These are phyloP conservation scores for Pseudogymnoascus destructans DNA, from an alignment of 2,329 filamentous ascomycete genomes.

Conservation along the genomic window DNA sequence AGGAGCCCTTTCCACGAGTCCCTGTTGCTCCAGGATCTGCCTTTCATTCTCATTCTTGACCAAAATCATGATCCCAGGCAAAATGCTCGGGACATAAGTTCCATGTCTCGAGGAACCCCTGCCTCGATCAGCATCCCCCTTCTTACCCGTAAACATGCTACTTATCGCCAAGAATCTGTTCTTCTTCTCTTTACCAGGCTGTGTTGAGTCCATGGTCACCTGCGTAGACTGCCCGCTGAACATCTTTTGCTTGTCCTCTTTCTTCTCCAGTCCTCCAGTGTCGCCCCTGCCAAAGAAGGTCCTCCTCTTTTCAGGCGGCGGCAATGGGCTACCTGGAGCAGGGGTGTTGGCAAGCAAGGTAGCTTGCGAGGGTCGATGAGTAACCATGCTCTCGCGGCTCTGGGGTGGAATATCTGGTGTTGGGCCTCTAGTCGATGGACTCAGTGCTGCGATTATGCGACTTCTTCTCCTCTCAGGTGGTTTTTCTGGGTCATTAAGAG, in stretches of 20 bases:
- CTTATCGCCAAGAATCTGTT: conserved; percentile 33
- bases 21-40: background rate
- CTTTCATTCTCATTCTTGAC: background rate
- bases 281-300: conserved; percentile 27
- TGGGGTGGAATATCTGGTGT: conserved; percentile 19
- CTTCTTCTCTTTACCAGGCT: conserved; percentile 25
- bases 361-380: conserved; percentile 21
- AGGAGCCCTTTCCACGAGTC: background rate
- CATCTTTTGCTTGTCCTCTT: conserved; percentile 21
- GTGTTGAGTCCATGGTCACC: conserved; percentile 6
- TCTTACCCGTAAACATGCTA: conserved; percentile 16
- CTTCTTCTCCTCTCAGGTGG: background rate
- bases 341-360: conserved; percentile 17
- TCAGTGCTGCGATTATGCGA: conserved; percentile 14
- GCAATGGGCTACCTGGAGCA: conserved; percentile 14
- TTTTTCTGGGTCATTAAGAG: background rate
- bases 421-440: conserved; percentile 17
- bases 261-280: background rate
- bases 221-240: conserved; percentile 13
- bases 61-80: background rate
- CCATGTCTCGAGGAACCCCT: background rate
- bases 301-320: conserved; percentile 28
- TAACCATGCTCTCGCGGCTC: conserved; percentile 24
- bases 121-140: background rate
- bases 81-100: background rate